Base-by-base conservation (phyloP, 768 basidiomycete genomes). In the Lenzites betulinus region DNA sequence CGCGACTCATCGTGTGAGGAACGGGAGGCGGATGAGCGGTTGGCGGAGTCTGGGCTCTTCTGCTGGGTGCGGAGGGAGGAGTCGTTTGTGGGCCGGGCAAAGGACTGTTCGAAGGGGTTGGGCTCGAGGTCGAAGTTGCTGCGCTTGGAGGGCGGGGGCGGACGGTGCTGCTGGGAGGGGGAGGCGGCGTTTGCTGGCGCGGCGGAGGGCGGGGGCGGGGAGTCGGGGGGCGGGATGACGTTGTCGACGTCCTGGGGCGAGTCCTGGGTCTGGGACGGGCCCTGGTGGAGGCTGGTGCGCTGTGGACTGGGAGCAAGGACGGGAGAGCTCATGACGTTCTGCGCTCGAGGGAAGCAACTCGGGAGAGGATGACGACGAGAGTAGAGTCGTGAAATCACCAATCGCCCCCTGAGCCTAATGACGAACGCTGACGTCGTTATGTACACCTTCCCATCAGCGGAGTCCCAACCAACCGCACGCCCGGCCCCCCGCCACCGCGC, bases 61-160 rank as follows among this genome's bases (percentile, higher is more conserved):
- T 71, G 67, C 51, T 66, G 69, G 39, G 67, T 69, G 64, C 69
- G 78, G 78, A 66, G 81, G 78, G 61, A 84, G 42, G 71, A 71
- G 66, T 68, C 76, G 61, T 85, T 84, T 22, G 83, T 81, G 28
- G 81, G 80, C 30, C 70, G 67, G 41, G 68, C 66, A 73, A 98
- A 98, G 54, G 92, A 95, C 75, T 94, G 92, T 71, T 99, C 96
- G 70, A 84, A 84, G 13, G 83, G 82, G 64, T 84, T 84, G 16
- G 79, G 80, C 66, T 85, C 84, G 66, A 79, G 77, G 66, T 76
- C 74, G 53, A 75, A 75, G 62, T 69, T 75, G 55, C 67, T 71
- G 49, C 70, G 68, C 52, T 66, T 56, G 41, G 64, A 57, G 49
- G 58, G 33, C 51, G 64, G 54, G 28, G 70, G 64, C 15, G 68